These are phyloP conservation scores for Coriolopsis trogii DNA, from an alignment of 1,284 basidiomycete genomes.

Conservation along the genomic window DNA sequence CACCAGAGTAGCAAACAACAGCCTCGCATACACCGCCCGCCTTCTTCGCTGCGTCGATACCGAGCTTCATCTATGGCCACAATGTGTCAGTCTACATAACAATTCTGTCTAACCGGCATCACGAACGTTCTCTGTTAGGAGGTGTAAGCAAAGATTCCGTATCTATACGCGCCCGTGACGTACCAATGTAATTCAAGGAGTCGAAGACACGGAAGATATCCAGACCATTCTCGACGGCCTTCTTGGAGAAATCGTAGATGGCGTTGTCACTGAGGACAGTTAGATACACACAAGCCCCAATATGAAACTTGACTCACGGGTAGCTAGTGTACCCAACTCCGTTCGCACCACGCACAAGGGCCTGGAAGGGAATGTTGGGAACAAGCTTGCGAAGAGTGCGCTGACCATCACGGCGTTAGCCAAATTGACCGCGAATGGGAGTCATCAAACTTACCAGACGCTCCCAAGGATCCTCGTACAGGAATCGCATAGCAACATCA, in stretches of 20 bases:
- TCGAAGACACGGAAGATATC: constrained; percentile 99
- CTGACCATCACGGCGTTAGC: no score
- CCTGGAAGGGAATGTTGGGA: constrained; percentile 98
- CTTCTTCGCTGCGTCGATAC: constrained; percentile 99
- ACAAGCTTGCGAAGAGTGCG: constrained; percentile 94
- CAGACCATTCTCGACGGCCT: constrained; percentile 98
- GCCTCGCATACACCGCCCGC: constrained; percentile 98
- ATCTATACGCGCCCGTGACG: constrained; percentile 29
- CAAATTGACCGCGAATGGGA: background rate
- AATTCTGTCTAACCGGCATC: background rate
- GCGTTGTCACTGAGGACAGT: constrained; percentile 82
- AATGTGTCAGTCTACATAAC: background rate
- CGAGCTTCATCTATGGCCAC: constrained; percentile 78
- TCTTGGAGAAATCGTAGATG: constrained; percentile 98
- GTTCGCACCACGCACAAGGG: constrained; percentile 98
- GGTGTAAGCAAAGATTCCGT: background rate
- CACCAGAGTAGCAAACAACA: constrained; percentile 98
- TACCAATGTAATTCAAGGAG: constrained; percentile 97
- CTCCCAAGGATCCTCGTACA: constrained; percentile 99
- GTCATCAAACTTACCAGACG: constrained; percentile 66
- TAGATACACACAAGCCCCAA: background rate
- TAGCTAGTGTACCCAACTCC: constrained; percentile 99
- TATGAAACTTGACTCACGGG: constrained; percentile 64
- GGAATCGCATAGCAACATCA: constrained; percentile 99
- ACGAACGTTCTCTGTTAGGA: constrained; percentile 60